Evolutionary conservation across 106 monocot genomes (phyloP), one percentile per base, ranked within the genome.

Genomic region (Vanilla planifolia): DNA sequence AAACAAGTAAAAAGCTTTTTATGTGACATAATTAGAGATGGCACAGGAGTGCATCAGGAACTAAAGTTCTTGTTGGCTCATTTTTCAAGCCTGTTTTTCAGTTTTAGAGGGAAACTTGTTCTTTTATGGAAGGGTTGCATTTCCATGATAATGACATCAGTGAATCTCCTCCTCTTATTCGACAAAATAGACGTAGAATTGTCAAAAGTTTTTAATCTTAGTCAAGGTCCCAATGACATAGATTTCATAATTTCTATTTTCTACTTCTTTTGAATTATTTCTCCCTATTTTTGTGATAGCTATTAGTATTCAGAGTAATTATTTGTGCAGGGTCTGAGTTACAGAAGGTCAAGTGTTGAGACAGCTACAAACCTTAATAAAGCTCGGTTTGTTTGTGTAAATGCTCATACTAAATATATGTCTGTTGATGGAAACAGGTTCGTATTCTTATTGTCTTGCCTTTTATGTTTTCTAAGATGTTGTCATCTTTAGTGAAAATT

Each of bases 91-190:
- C 64, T 84, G 33, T 65, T 66, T 42, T 75, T 42, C 55, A 79
- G 79, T 75, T 58, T 79, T 21, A 60, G 44, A 8, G 58, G 27
- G 48, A 71, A 55, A 29, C 32, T 79, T 62, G 75, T 17, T 22
- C 72, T 79, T 50, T 59, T 84, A 13, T 68, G 67, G 71, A 79
- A 65, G 46, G 68, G 61, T 26, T 73, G 82, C 42, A 70, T 82
- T 69, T 69, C 77, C 34, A 69, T 82, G 69, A 69, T 82, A 69
- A 70, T 82, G 69, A 46, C 55, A 15, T 39, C 60, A 3, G 59
- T 73, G n/a, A 73, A 82, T 56, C 65, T 73, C 73, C 25, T 77
- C 13, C 16, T n/a, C n/a, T n/a, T 71, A 55, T 34, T 73, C 40
- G 69, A 82, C 69, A 65, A 77, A 33, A 39, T 55, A 15, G 70